A percentile compares a stretch with the other conserved stretches of the same genome.
These are phyloP conservation scores for Arachnomyces sp. DNA, from an alignment of 2,329 filamentous ascomycete species.

Conservation along the genomic window DNA sequence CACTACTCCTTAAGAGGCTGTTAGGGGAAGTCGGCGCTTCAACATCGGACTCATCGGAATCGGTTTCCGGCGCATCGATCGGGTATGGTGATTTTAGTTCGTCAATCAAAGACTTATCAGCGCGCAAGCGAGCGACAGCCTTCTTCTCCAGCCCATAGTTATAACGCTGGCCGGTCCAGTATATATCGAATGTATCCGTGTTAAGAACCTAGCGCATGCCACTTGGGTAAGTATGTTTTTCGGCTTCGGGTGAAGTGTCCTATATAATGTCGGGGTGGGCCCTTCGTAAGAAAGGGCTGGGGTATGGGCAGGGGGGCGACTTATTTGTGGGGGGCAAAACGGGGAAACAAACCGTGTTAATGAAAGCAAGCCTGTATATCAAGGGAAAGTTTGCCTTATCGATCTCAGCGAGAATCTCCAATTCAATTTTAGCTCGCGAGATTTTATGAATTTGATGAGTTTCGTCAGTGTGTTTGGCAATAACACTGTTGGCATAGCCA, in stretches of 20 bases:
- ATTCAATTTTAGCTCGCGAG: constrained; percentile 17
- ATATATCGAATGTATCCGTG: constrained; percentile 17
- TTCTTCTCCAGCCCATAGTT: constrained; percentile 9
- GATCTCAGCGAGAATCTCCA: constrained; percentile 14
- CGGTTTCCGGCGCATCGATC: too few relatives aligned
- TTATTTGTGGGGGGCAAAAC: background rate
- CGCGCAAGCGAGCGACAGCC: constrained; percentile 12
- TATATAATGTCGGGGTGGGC: too few relatives aligned
- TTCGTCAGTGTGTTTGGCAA: constrained; percentile 11
- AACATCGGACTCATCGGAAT: too few relatives aligned
- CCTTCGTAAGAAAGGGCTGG: too few relatives aligned
- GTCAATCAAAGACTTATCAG: constrained; percentile 10
- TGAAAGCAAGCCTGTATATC: constrained; percentile 16
- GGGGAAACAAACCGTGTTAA: constrained; percentile 15
- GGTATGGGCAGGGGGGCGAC: too few relatives aligned
- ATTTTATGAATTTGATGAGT: constrained; percentile 11
- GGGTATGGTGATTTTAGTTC: constrained; percentile 1
- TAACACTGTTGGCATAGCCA: constrained; percentile 14
- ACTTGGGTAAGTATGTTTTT: constrained; percentile 1
- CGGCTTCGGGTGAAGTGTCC: background rate
- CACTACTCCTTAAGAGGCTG: too few relatives aligned
- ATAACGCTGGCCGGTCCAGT: constrained; percentile 15
- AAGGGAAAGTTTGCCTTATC: constrained; percentile 16
- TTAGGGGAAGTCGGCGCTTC: too few relatives aligned
- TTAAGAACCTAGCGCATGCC: constrained; percentile 15